Base-by-base conservation (phyloP, 2,329 filamentous ascomycete genomes). In the Fusarium sp. region DNA sequence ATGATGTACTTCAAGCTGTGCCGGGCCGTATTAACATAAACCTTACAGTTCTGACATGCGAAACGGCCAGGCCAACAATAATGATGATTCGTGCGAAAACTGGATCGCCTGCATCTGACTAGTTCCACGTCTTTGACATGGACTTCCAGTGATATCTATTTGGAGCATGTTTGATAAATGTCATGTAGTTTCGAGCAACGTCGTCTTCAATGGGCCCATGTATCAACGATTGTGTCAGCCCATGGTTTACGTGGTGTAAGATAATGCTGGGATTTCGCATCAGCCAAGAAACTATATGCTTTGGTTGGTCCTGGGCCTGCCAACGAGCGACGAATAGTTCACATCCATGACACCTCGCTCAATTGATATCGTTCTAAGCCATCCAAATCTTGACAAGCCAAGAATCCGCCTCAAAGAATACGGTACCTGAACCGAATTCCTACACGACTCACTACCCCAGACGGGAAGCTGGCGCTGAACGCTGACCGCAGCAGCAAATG, bases 401-500 rank as follows among this genome's bases (percentile, higher is more conserved):
- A 26, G 49, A 49, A 59, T n/a, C 36, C 35, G 42, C 38, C 31
- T 45, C 47, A 35, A 57, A 51, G 36, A 44, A 36, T 56, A 41
- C 38, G 52, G 64, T 69, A 63, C 63, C 59, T 72, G 69, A 64
- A 63, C 52, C 41, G 48, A 66, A 66, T n/a, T 33, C 45, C 31
- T 66, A 59, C 65, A 70, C 70, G 66, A 59, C 70, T 73, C 70
- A 70, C 68, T 75, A 74, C 72, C 72, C 72, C 72, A 73, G 72
- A 74, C 72, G 72, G 68, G 72, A 63, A 67, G 63, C 59, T 72
- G 68, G 68, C 52, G 60, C 38, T 49, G 61, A 51, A 59, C 41
- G 56, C 66, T 70, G 52, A 66, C 66, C 54, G 60, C 61, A 70
- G 65, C 51, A 66, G 35, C 45, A 33, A 60, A 66, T 63, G 48